phyloP scores from a whole-genome alignment of 2,329 filamentous ascomycete genomes.

The Pezicula carpinea region DNA sequence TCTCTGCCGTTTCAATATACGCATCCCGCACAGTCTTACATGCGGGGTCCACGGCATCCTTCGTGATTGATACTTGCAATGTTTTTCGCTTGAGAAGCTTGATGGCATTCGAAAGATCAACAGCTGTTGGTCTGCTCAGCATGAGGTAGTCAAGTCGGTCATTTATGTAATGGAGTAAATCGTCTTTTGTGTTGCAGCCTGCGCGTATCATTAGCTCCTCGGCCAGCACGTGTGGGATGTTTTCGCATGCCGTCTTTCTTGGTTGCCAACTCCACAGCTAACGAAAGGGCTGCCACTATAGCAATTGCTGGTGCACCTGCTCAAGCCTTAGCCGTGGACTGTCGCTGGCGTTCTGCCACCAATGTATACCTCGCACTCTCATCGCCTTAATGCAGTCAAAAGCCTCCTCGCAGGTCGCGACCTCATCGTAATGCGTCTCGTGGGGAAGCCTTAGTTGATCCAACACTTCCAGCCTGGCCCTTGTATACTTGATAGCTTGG shows the following conservation, averaged over 20 bases:
- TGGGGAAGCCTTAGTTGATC: slow-evolving; percentile 82
- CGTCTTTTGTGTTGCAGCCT: slow-evolving; percentile 31
- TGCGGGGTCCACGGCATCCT: slow-evolving; percentile 15
- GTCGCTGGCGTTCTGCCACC: neutral
- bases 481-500: slow-evolving; percentile 72
- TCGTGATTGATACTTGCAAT: slow-evolving; percentile 39
- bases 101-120: slow-evolving; percentile 90
- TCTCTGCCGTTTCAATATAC: slow-evolving; percentile 77
- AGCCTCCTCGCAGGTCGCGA: slow-evolving; percentile 67
- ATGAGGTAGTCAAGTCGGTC: slow-evolving; percentile 81
- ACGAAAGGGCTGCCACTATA: slow-evolving; percentile 87
- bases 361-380: slow-evolving; percentile 56
- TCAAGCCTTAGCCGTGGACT: slow-evolving; percentile 13
- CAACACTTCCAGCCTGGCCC: slow-evolving; percentile 69
- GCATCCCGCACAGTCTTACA: slow-evolving; percentile 54
- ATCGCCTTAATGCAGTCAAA: slow-evolving; percentile 81
- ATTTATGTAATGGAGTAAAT: slow-evolving; percentile 67
- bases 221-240: neutral
- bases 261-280: slow-evolving; percentile 77
- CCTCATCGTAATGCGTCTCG: slow-evolving; percentile 70
- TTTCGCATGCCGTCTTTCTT: slow-evolving; percentile 38
- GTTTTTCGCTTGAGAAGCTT: slow-evolving; percentile 68
- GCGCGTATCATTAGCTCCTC: neutral
- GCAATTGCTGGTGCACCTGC: slow-evolving; percentile 87
- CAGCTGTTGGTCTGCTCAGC: slow-evolving; percentile 85